Base-by-base conservation (phyloP, 352 stramenopile genomes). In the Phytophthora sansomeana region DNA sequence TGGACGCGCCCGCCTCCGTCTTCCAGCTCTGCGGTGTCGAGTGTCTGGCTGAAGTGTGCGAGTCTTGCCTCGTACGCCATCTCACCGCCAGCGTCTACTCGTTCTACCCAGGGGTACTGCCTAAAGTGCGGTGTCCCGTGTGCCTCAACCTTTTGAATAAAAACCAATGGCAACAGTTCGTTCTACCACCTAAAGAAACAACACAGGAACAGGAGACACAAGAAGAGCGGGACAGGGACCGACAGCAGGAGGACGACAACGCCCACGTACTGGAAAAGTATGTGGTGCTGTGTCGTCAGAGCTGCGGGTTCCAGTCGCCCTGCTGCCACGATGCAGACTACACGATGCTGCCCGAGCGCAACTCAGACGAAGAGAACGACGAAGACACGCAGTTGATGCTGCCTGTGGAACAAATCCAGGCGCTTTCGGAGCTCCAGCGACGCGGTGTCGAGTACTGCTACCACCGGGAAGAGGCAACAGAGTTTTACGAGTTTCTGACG, bases 121-220 rank as follows among this genome's bases (percentile, higher is more conserved):
- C 81, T n/a, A 87, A 87, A 71, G 76, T 90, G 43, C 78, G 78
- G n/a, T 90, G 81, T 19, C 81, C 81, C n/a, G 72, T 82, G 53
- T 90, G 81, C 47, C 58, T 90, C 42, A 80, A 58, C 9, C 66
- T 83, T 13, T 52, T 87, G 11, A 83, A 86, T 58, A 86, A 81
- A 52, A 66, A 55, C 42, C 76, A 81, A 47, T 90, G 81, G 81
- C 56, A 58, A 10, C 58, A 63, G 6, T 85, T 75, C 24, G 62
- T 87, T 7, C 47, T 67, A 11, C 67, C 79, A n/a, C 16, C 19
- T 4, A 44, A 44, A 10, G 13, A 44, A 26, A 44, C 6, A 0
- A 44, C 38, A 28, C 39, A 28, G n/a, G 39, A 49, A 35, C 21
- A 28, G 42, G 32, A 56, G 44, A 17, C 52, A 48, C 24, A 43